Base-by-base conservation (phyloP, 768 basidiomycete species). In the Psilocybe tampanensis region DNA sequence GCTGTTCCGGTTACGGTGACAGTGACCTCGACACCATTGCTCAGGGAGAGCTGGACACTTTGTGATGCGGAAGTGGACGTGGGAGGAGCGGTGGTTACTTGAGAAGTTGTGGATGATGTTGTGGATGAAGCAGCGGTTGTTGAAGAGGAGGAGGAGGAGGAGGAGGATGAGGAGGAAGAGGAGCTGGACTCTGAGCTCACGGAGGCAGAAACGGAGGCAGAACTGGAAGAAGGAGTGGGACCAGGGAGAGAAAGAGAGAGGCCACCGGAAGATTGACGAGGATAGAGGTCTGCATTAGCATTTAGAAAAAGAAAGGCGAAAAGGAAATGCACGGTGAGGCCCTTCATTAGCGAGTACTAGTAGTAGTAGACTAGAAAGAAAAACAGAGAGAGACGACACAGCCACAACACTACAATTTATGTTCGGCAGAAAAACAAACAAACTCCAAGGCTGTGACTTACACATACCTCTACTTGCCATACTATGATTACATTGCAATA, bases 1-100 rank as follows among this genome's bases (percentile, higher is more conserved):
- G 68, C 17, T 1, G 64, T 41, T 19, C 48, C 56, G 7, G 67
- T 68, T 34, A 68, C 45, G 8, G 71, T 70, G 21, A 70, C 60
- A 11, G 70, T 69, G n/a, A 63, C 56, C 15, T 55, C 60, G 2
- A 58, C 52, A n/a, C 69, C 72, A 17, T 57, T 52, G 8, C 60
- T 26, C 12, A 67, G 59, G 8, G 66, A 65, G 13, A 61, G 51
- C 44, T 24, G 34, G 3, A 44, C 59, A 2, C 67, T 59, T 6
- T 68, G 8, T 44, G 61, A 52, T 17, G 49, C 39, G 36, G 66
- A 41, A 2, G 65, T 36, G 24, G 57, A 44, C 11, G 64, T 9
- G 29, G 51, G 36, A 11, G 66, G 42, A 15, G 63, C 36, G 12
- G 60, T 29, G 22, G 61, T 52, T 8, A 59, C 21, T 8, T 63